Conservation (phyloP, 2,329 filamentous ascomycete genomes). For the Talaromyces sp. region DNA sequence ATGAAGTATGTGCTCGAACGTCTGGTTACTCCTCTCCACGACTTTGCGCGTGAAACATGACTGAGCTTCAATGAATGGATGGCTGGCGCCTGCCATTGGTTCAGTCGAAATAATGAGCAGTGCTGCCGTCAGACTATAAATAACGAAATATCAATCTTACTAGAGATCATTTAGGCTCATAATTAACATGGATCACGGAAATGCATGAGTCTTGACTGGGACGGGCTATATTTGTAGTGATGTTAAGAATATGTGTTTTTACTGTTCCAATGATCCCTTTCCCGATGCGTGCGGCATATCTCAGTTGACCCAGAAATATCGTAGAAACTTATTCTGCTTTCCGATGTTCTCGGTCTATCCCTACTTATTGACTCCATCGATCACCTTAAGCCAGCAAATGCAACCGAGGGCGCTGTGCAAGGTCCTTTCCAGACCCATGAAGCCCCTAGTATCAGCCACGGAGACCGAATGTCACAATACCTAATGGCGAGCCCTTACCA, state of each 20-base stretch:
- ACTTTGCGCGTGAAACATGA: constrained; percentile 76
- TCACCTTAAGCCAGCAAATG: constrained; percentile 69
- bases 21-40: constrained; percentile 76
- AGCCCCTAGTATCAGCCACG: constrained; percentile 8
- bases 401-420: constrained; percentile 76
- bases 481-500: constrained; percentile 65
- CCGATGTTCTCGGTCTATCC: constrained; percentile 73
- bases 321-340: constrained; percentile 18
- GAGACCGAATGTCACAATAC: constrained; percentile 44
- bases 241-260: constrained; percentile 59
- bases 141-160: no score
- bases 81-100: no score
- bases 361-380: constrained; percentile 79
- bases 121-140: no score
- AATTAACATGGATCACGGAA: no score
- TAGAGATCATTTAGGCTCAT: no score
- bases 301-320: constrained; percentile 24
- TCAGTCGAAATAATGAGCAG: no score
- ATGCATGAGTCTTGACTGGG: constrained; percentile 71
- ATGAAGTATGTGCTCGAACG: constrained; percentile 71
- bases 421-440: constrained; percentile 52
- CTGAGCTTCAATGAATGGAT: constrained; percentile 79
- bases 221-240: constrained; percentile 71
- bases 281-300: not conserved
- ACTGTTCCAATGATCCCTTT: no score